Evolutionary conservation across 345 rosid genomes (phyloP).

Genomic region (Carallia brachiata): DNA sequence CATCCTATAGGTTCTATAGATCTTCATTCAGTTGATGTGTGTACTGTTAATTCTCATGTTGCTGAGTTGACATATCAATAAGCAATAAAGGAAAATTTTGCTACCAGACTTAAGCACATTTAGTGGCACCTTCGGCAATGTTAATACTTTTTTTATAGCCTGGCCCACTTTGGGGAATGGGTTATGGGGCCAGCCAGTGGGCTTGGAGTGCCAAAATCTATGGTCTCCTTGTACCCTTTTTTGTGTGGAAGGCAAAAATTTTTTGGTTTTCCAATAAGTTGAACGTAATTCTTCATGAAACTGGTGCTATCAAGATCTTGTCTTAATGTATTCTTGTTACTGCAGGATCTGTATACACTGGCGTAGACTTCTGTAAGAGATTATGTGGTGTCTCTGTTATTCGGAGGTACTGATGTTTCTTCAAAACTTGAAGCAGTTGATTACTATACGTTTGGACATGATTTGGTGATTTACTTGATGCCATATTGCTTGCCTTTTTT

Average conservation of each 20-base stretch:
- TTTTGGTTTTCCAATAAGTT: too few relatives aligned
- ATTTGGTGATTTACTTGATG: not conserved
- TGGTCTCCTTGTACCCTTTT: too few relatives aligned
- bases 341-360: conserved; percentile 94
- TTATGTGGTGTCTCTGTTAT: conserved; percentile 96
- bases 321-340: not conserved
- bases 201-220: too few relatives aligned
- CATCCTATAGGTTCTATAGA: not conserved
- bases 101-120: not conserved
- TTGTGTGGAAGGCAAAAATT: too few relatives aligned
- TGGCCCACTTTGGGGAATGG: too few relatives aligned
- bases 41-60: not conserved
- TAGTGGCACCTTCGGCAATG: too few relatives aligned
- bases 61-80: not conserved
- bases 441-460: not conserved
- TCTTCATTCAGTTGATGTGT: not conserved
- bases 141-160: too few relatives aligned
- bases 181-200: too few relatives aligned
- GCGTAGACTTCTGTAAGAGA: conserved; percentile 98
- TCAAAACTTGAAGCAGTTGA: conserved; percentile 10
- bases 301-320: too few relatives aligned
- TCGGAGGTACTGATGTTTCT: conserved; percentile 65
- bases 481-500: not conserved
- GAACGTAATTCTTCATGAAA: too few relatives aligned
- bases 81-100: not conserved